phyloP scores from a whole-genome alignment of 2,329 filamentous ascomycete genomes.

The Bisporella sp. region DNA sequence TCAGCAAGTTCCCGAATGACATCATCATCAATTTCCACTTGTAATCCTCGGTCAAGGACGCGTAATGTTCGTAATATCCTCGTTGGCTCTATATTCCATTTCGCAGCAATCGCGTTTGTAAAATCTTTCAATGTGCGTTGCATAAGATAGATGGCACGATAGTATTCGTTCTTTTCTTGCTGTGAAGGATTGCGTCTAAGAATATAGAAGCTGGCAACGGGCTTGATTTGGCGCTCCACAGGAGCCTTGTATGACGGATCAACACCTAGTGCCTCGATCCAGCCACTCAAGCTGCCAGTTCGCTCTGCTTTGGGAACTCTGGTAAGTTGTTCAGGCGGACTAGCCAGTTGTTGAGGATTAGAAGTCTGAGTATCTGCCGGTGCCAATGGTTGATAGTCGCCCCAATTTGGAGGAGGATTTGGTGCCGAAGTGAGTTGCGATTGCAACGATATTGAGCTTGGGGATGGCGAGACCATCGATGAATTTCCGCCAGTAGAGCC shows the following conservation, averaged over 20 bases:
- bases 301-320: slow-evolving; percentile 53
- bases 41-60: slow-evolving; percentile 65
- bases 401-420: slow-evolving; percentile 43
- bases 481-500: slow-evolving; percentile 53
- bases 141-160: slow-evolving; percentile 80
- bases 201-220: slow-evolving; percentile 85
- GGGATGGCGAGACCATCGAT: slow-evolving; percentile 57
- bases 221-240: slow-evolving; percentile 59
- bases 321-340: slow-evolving; percentile 43
- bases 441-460: slow-evolving; percentile 56
- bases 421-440: slow-evolving; percentile 42
- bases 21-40: slow-evolving; percentile 86
- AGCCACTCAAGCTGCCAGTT: slow-evolving; percentile 63
- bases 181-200: slow-evolving; percentile 46
- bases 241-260: slow-evolving; percentile 80
- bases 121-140: slow-evolving; percentile 72
- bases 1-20: slow-evolving; percentile 77
- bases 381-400: slow-evolving; percentile 47
- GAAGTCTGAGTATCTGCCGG: slow-evolving; percentile 38
- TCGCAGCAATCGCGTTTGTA: slow-evolving; percentile 62
- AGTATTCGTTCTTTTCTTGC: slow-evolving; percentile 46
- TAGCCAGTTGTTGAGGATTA: slow-evolving; percentile 34
- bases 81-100: slow-evolving; percentile 72
- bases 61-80: slow-evolving; percentile 66
- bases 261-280: slow-evolving; percentile 90